phyloP scores from a whole-genome alignment of 495 filamentous ascomycete genomes.

The Xylaria acuta region DNA sequence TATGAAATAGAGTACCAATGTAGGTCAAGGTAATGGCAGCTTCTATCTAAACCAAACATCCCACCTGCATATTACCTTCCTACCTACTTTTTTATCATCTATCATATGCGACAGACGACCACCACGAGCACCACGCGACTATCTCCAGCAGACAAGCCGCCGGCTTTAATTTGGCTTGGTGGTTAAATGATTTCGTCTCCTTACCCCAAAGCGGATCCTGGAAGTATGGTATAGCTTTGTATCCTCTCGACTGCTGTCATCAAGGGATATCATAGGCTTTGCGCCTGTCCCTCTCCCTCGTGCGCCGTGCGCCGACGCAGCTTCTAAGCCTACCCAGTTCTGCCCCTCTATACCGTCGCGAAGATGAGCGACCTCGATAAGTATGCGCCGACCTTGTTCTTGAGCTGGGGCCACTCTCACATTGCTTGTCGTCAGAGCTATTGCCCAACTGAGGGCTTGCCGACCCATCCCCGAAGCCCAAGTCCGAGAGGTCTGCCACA shows the following conservation, averaged over 20 bases:
- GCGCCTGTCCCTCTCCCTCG: conserved; percentile 4
- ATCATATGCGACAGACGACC: neutral
- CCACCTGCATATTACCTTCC: neutral
- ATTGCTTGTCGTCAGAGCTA: conserved; percentile 66
- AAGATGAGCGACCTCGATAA: conserved; percentile 87
- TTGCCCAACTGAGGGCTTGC: conserved; percentile 91
- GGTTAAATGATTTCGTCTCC: neutral
- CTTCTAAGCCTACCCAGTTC: neutral
- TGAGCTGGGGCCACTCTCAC: conserved; percentile 24
- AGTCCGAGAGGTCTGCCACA: conserved; percentile 96
- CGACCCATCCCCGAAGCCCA: conserved; percentile 94
- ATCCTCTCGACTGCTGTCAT: neutral
- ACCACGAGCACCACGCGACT: neutral
- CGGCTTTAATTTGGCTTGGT: neutral
- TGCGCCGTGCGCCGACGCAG: conserved; percentile 20
- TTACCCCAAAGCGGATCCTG: neutral
- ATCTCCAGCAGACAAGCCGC: neutral
- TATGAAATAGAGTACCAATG: neutral
- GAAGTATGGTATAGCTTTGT: conserved; percentile 18
- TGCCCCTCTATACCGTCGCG: conserved; percentile 22
- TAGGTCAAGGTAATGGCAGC: neutral
- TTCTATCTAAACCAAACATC: neutral
- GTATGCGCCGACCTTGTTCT: conserved; percentile 52
- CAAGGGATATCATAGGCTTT: conserved; percentile 8
- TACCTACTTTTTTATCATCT: neutral